phyloP scores from a whole-genome alignment of 352 stramenopile species.

The Globisporangium nunn region DNA sequence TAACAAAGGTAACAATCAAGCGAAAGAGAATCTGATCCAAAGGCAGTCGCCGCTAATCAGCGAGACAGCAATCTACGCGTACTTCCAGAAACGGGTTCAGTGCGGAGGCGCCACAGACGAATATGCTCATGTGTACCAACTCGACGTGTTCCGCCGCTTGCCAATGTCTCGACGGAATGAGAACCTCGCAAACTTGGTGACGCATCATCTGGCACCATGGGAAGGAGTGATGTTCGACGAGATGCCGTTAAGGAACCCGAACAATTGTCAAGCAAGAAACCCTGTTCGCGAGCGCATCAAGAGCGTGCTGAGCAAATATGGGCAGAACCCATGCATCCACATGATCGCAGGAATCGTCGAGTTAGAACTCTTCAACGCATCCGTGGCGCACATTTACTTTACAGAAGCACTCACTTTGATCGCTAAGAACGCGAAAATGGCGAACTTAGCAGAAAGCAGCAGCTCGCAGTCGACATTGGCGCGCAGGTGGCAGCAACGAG shows the following conservation, averaged over 20 bases:
- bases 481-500: constrained; percentile 24
- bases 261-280: background rate
- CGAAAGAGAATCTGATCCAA: background rate
- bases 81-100: constrained; percentile 32
- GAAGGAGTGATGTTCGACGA: constrained; percentile 31
- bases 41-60: constrained; percentile 15
- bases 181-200: background rate
- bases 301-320: constrained; percentile 12
- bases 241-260: background rate
- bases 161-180: constrained; percentile 8
- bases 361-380: constrained; percentile 37
- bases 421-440: constrained; percentile 3
- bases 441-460: background rate
- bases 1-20: background rate
- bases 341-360: constrained; percentile 50
- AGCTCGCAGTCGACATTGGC: constrained; percentile 15
- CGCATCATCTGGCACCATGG: constrained; percentile 18
- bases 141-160: constrained; percentile 35
- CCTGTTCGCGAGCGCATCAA: constrained; percentile 20
- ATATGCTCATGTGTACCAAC: constrained; percentile 45
- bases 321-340: constrained; percentile 27
- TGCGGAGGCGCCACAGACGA: constrained; percentile 21
- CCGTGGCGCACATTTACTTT: constrained; percentile 28
- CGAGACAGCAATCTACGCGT: constrained; percentile 29
- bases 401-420: constrained; percentile 31